Evolutionary conservation across 2,329 filamentous ascomycete genomes (phyloP), one percentile per base, ranked within the genome.

Genomic region (Aspergillus fumigatus): DNA sequence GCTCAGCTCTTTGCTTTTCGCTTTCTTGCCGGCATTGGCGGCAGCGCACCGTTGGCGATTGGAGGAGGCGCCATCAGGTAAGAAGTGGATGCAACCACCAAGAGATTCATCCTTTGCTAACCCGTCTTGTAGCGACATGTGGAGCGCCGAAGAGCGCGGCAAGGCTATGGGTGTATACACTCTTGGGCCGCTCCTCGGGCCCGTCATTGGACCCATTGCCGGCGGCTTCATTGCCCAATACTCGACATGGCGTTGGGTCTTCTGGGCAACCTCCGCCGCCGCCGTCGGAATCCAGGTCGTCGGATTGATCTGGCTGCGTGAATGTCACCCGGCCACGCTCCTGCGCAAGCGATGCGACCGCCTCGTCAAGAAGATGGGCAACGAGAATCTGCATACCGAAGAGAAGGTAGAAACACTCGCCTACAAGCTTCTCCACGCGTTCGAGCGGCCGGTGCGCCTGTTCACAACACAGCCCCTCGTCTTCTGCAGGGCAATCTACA

Each of bases 211-310:
- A 0, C 86, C 86, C 0, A 82, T 88, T 1, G 78, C 79, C 0
- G 85, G 84, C 9, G 85, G 82, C 0, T 87, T 84, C 63, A 82
- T 88, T 26, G 77, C 83, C 0, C 70, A 85, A 63, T 49, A 80
- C 76, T 81, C 79, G 6, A 84, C 80, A 0, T 90, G 88, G 88
- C 79, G 86, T 40, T 90, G 87, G 87, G 81, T 83, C 4, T 90
- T 89, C 72, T 88, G 80, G 72, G 77, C 82, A 0, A 86, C 84
- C 0, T 82, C 83, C 1, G 84, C 88, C 54, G 76, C 77, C 40
- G 82, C 82, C 53, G 85, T 77, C 3, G 57, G 82, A 14, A 80
- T 89, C 49, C 84, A 88, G 65, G 60, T 78, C 10, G 70, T 79
- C 3, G 85, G 85, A 4, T 67, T 88, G 48, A 79, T 84, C 63